Evolutionary conservation across 2,329 filamentous ascomycete genomes (phyloP).

Genomic region (Paracorniculantispora psalliotae): DNA sequence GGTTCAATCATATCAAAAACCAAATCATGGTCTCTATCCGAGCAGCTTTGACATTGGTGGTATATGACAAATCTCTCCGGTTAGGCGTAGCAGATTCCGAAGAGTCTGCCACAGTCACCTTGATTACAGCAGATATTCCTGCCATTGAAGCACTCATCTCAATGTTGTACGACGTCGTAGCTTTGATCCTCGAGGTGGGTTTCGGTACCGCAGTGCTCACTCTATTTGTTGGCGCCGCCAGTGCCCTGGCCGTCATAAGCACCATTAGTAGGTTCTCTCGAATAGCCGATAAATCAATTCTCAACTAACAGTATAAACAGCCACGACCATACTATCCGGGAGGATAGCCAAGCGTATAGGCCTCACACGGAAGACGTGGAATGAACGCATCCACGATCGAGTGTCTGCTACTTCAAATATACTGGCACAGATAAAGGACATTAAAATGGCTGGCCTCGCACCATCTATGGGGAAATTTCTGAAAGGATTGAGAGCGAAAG

Average conservation of each 20-base stretch:
- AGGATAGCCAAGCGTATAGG: background rate
- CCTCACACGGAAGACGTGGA: background rate
- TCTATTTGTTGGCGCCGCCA: background rate
- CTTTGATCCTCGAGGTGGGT: background rate
- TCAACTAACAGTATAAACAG: too few relatives aligned
- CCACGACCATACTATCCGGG: background rate
- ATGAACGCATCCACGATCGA: background rate
- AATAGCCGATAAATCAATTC: too few relatives aligned
- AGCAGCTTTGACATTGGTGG: background rate
- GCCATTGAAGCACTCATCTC: background rate
- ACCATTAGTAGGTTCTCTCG: background rate
- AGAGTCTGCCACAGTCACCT: background rate
- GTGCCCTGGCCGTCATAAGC: background rate
- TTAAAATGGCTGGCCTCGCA: conserved; percentile 3
- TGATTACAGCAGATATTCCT: background rate
- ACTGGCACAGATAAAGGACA: background rate
- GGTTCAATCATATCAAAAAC: background rate
- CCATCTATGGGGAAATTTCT: background rate
- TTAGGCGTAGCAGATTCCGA: background rate
- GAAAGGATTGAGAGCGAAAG: background rate
- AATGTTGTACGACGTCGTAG: background rate
- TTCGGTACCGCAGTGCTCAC: background rate
- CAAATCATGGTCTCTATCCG: background rate
- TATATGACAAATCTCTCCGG: background rate
- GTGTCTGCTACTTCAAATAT: conserved; percentile 7